phyloP scores from a whole-genome alignment of 192 early-diverging fungal genomes.

The Phlyctochytrium arcticum region DNA sequence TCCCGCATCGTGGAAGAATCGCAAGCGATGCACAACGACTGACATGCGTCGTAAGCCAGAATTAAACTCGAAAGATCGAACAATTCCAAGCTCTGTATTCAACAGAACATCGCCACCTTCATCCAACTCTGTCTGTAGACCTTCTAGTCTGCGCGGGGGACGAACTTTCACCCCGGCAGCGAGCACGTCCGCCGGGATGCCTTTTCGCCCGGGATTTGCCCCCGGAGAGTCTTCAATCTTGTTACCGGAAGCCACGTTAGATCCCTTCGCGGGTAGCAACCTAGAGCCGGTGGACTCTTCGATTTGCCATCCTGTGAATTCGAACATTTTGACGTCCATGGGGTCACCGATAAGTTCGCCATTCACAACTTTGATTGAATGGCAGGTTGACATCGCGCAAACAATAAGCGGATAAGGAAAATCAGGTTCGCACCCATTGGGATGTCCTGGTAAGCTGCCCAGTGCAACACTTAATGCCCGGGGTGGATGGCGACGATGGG shows the following conservation, averaged over 20 bases:
- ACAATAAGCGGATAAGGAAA: constrained; percentile 53
- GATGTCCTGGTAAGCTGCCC: constrained; percentile 26
- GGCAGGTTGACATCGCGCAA: constrained; percentile 61
- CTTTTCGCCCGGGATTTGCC: neutral
- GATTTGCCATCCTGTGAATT: constrained; percentile 88
- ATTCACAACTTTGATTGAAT: constrained; percentile 79
- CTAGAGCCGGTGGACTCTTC: constrained; percentile 75
- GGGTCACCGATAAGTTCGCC: constrained; percentile 93
- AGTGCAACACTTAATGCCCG: constrained; percentile 24
- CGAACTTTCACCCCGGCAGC: constrained; percentile 67
- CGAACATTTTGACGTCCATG: constrained; percentile 97
- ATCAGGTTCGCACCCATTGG: constrained; percentile 31
- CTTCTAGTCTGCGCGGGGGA: constrained; percentile 63
- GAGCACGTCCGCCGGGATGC: neutral
- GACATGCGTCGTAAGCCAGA: constrained; percentile 85
- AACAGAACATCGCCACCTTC: neutral
- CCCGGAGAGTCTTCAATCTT: neutral
- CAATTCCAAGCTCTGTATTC: constrained; percentile 50
- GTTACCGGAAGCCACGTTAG: neutral
- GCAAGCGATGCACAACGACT: constrained; percentile 67
- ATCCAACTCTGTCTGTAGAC: constrained; percentile 7
- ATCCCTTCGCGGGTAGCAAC: neutral
- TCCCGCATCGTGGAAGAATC: too few species aligned
- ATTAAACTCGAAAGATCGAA: constrained; percentile 85
- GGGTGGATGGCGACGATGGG: constrained; percentile 29